A percentile compares a stretch with the other conserved stretches of the same genome.
phyloP scores from a whole-genome alignment of 768 basidiomycete species.

The Phaeotremella fagi region DNA sequence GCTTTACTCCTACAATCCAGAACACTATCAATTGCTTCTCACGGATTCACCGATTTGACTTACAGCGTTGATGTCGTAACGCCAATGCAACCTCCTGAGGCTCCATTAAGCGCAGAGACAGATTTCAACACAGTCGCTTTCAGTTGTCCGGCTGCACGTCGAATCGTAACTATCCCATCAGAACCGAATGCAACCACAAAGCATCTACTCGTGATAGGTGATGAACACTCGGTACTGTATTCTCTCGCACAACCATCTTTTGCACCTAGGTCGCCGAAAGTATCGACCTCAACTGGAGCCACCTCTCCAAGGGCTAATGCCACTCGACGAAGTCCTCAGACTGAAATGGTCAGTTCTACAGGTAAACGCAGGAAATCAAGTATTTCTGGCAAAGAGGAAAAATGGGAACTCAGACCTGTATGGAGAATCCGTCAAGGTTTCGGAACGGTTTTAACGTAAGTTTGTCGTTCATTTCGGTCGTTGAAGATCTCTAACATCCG shows the following conservation, averaged over 20 bases:
- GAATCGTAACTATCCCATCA: constrained; percentile 32
- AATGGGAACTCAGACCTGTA: constrained; percentile 28
- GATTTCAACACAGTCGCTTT: constrained; percentile 35
- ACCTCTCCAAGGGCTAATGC: constrained; percentile 26
- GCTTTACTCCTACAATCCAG: constrained; percentile 32
- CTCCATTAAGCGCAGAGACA: constrained; percentile 10
- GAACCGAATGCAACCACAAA: neutral
- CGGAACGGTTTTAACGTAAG: constrained; percentile 42
- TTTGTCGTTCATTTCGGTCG: neutral
- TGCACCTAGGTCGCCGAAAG: constrained; percentile 12
- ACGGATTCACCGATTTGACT: constrained; percentile 33
- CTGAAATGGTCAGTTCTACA: constrained; percentile 29
- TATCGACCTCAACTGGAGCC: constrained; percentile 6
- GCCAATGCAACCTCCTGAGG: constrained; percentile 4
- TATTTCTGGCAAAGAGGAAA: constrained; percentile 12
- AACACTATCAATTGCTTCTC: constrained; percentile 15
- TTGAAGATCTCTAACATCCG: neutral
- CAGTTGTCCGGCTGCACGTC: constrained; percentile 40
- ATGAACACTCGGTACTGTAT: constrained; percentile 41
- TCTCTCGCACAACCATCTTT: constrained; percentile 1
- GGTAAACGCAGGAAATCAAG: constrained; percentile 39
- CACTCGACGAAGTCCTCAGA: constrained; percentile 30
- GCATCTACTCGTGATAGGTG: constrained; percentile 38
- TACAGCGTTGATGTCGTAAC: constrained; percentile 29
- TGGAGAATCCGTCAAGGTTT: constrained; percentile 46